Evolutionary conservation across 768 basidiomycete genomes (phyloP).

Genomic region (Boletus pseudo-olivaceus): DNA sequence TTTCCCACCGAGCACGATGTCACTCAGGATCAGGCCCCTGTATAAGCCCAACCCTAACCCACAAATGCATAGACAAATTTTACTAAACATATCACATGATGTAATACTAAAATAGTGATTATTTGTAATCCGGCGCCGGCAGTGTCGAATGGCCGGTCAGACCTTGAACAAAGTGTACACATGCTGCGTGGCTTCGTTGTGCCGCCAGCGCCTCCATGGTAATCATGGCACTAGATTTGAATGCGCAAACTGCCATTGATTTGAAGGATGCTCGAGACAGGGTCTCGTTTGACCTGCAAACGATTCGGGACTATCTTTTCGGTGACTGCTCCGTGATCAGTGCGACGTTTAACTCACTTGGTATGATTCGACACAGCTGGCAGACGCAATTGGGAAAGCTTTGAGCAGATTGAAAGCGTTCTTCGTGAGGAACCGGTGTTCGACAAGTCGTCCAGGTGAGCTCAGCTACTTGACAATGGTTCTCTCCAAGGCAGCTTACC

Average conservation of each 20-base stretch:
- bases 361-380: conserved; percentile 39
- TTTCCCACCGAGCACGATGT: too few relatives aligned
- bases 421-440: conserved; percentile 56
- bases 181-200: background rate
- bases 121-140: too few relatives aligned
- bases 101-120: too few relatives aligned
- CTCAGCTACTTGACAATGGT: background rate
- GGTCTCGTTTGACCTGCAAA: conserved; percentile 41
- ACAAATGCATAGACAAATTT: too few relatives aligned
- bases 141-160: background rate
- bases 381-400: conserved; percentile 46
- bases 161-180: background rate
- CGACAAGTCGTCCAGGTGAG: conserved; percentile 54
- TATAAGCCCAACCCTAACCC: too few relatives aligned
- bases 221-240: conserved; percentile 30
- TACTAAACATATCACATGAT: too few relatives aligned
- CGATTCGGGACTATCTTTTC: conserved; percentile 48
- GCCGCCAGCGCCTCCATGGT: background rate
- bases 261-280: conserved; percentile 47
- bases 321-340: conserved; percentile 33
- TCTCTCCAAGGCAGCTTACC: background rate
- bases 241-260: conserved; percentile 48
- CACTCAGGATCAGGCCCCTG: too few relatives aligned
- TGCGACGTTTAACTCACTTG: background rate
- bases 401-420: conserved; percentile 40